phyloP scores from a whole-genome alignment of 352 stramenopile species.

The Pythium aquatile region DNA sequence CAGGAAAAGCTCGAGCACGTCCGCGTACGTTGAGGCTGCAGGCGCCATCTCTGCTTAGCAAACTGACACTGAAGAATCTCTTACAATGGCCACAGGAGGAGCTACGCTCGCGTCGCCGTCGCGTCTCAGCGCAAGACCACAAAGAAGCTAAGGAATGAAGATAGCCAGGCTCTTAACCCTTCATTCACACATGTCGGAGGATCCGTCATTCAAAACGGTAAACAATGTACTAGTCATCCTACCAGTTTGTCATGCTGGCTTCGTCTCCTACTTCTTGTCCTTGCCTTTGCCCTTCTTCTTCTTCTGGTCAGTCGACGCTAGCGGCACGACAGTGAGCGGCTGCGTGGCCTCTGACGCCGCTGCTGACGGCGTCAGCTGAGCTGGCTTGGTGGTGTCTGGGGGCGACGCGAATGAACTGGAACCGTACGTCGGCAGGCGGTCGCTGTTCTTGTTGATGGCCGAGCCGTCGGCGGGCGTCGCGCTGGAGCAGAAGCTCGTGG shows the following conservation, averaged over 20 bases:
- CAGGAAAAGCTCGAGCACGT: conserved; percentile 50
- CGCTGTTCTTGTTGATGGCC: conserved; percentile 7
- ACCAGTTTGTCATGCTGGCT: no score
- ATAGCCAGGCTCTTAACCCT: neutral
- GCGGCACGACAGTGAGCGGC: neutral
- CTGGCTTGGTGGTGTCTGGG: conserved; percentile 5
- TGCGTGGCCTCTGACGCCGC: neutral
- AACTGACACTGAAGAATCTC: no score
- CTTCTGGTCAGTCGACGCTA: neutral
- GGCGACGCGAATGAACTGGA: conserved; percentile 17
- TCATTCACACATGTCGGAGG: neutral
- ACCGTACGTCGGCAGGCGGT: conserved; percentile 25
- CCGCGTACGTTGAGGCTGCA: conserved; percentile 31
- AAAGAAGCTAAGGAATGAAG: conserved; percentile 17
- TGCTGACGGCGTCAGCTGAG: neutral
- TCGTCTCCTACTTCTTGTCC: conserved; percentile 12
- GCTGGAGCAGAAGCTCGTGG: conserved; percentile 19
- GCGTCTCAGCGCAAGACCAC: neutral
- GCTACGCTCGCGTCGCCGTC: conserved; percentile 24
- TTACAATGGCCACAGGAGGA: conserved; percentile 24
- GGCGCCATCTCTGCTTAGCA: neutral
- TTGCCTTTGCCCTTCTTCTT: conserved; percentile 19
- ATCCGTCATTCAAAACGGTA: neutral
- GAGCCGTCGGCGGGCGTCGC: neutral
- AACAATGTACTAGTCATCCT: no score